Evolutionary conservation across 768 basidiomycete genomes (phyloP), one percentile per base, ranked within the genome.

Genomic region (Krasilnikovozyma curviuscula): DNA sequence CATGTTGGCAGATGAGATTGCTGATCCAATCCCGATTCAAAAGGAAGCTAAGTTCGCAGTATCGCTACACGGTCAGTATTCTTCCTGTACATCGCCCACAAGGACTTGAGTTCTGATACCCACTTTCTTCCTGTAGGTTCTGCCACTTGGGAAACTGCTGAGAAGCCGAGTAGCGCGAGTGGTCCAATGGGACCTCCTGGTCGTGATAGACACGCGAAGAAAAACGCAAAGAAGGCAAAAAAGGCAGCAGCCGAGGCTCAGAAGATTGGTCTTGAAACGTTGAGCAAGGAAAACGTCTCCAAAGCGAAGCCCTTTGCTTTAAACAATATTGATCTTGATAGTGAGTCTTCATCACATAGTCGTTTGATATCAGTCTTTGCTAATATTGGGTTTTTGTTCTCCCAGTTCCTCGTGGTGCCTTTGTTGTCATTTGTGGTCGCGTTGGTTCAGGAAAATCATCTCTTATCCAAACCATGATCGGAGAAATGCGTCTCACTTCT

Each of bases 1-100:
- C 55, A 57, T 77, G 16, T 59, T 66, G 23, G 73, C 73, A 3
- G n/a, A 28, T 6, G 50, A 52, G 40, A 47, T 52, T 29, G 39
- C 41, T 34, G 44, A 52, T 24, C 50, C 50, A 12, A 70, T 75
- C 43, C 53, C 50, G 16, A 68, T 77, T 41, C 67, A 73, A 23
- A 46, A 53, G 3, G 53, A 61, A 5, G 56, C 60, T 24, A 55
- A 61, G 18, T 56, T 55, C 18, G 76, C n/a, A n/a, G n/a, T n/a
- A n/a, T n/a, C n/a, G n/a, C n/a, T n/a, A n/a, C n/a, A n/a, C n/a
- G n/a, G n/a, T n/a, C n/a, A n/a, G n/a, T n/a, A n/a, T n/a, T n/a
- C n/a, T n/a, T n/a, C n/a, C n/a, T n/a, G n/a, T n/a, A n/a, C n/a
- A n/a, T n/a, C n/a, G n/a, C n/a, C n/a, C n/a, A n/a, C n/a, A n/a